Percentiles rank a stretch among this genome's conserved stretches.
These are phyloP conservation scores for Rutstroemia sp. DNA, from an alignment of 2,329 filamentous ascomycete genomes.

Conservation along the genomic window DNA sequence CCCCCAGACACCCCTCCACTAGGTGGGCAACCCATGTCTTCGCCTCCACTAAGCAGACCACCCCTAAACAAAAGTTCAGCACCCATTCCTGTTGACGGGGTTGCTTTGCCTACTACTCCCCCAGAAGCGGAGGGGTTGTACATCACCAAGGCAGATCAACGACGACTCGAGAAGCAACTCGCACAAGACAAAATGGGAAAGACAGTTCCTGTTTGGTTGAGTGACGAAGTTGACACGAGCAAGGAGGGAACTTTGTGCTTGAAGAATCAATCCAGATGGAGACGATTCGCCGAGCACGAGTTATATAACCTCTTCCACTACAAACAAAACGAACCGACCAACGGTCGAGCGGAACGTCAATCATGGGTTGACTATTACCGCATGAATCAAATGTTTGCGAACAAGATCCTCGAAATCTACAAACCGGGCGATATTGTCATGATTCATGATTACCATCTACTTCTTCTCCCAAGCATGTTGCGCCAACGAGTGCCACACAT, in stretches of 20 bases:
- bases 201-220: slow-evolving; percentile 83
- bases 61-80: slow-evolving; percentile 69
- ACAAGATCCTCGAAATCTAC: slow-evolving; percentile 81
- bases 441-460: slow-evolving; percentile 89
- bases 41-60: slow-evolving; percentile 30
- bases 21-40: slow-evolving; percentile 34
- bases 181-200: slow-evolving; percentile 65
- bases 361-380: slow-evolving; percentile 91
- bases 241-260: slow-evolving; percentile 60
- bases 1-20: slow-evolving; percentile 42
- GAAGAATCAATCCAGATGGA: slow-evolving; percentile 80
- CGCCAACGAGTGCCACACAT: slow-evolving; percentile 80
- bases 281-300: slow-evolving; percentile 83
- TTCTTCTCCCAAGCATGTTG: slow-evolving; percentile 81
- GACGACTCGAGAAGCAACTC: slow-evolving; percentile 66
- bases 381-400: slow-evolving; percentile 88
- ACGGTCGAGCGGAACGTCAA: slow-evolving; percentile 72
- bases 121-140: slow-evolving; percentile 60
- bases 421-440: slow-evolving; percentile 88
- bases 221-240: slow-evolving; percentile 62
- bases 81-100: slow-evolving; percentile 65
- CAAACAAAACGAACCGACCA: slow-evolving; percentile 84
- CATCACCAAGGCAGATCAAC: slow-evolving; percentile 63
- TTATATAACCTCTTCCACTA: slow-evolving; percentile 93
- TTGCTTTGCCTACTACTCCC: slow-evolving; percentile 46